Conservation (phyloP, 2,329 filamentous ascomycete genomes). For the Colletotrichum ledebouriae region DNA sequence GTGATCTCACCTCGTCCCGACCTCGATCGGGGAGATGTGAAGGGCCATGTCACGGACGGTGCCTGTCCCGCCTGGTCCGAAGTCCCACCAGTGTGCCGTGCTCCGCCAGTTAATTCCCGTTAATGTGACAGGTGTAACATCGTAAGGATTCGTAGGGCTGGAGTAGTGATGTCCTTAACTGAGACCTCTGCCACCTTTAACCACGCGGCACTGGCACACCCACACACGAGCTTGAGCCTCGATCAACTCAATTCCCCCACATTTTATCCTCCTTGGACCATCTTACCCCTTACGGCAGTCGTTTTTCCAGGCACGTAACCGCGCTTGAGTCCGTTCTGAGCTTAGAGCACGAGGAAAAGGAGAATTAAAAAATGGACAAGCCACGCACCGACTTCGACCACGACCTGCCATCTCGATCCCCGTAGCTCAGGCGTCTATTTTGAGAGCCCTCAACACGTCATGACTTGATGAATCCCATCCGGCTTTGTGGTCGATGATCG, state of each 20-base stretch:
- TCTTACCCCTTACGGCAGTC: constrained; percentile 2
- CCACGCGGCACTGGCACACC: neutral
- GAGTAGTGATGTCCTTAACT: constrained; percentile 19
- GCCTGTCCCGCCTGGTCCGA: neutral
- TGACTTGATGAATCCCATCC: constrained; percentile 33
- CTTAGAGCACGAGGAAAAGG: constrained; percentile 11
- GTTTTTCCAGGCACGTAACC: neutral
- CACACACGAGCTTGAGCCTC: neutral
- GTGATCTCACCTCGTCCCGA: constrained; percentile 20
- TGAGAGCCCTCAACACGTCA: constrained; percentile 25
- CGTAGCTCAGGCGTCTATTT: neutral
- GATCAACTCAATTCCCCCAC: neutral
- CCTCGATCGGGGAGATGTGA: constrained; percentile 18
- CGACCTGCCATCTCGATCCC: constrained; percentile 29
- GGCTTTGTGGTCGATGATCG: constrained; percentile 20
- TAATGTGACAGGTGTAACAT: constrained; percentile 3
- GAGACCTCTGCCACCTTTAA: constrained; percentile 19
- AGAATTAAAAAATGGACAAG: constrained; percentile 25
- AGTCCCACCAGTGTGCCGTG: neutral
- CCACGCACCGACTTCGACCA: constrained; percentile 15
- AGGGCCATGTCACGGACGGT: constrained; percentile 1
- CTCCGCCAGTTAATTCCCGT: neutral
- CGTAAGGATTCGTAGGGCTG: constrained; percentile 20
- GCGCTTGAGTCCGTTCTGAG: neutral
- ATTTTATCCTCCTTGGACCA: neutral